Base-by-base conservation (phyloP, 495 filamentous ascomycete species). In the Aspergillus carlsbadensis region DNA sequence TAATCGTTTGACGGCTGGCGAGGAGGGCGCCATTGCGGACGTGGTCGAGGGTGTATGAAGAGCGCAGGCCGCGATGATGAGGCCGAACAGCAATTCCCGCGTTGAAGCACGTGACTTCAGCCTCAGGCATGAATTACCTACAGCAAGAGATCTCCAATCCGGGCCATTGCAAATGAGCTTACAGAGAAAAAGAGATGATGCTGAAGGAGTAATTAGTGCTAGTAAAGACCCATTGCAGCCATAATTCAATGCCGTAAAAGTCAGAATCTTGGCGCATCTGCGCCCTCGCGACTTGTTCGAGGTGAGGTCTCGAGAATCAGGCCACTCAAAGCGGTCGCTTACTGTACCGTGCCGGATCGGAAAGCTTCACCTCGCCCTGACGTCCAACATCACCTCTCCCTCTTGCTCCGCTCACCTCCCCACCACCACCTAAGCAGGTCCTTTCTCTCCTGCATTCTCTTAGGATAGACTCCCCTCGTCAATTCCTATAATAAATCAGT, bases 1-100 rank as follows among this genome's bases (percentile, higher is more conserved):
- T n/a, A 72, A 65, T 14, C 79, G 72, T 56, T 82, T 82, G 48
- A 77, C 26, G 14, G 67, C 40, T 34, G 69, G 69, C 58, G 62
- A 60, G 26, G 66, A 62, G 51, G 65, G 52, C 60, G 65, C 61
- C 71, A 74, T 75, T 59, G 64, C 68, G 63, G 52, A 45, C 26
- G 37, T 56, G 29, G 40, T 15, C 26, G 42, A 56, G 37, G 52
- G 24, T 33, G 48, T 37, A 37, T 31, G 48, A 18, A 22, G 42
- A 41, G 46, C 46, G 2, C 34, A 37, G 13, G 41, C 33, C 21
- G 36, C 22, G 40, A 50, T 50, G 47, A 50, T 26, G 47, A 50
- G 26, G 47, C 47, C 13, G 34, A 59, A 50, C 58, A 61, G 35
- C 40, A 35, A 33, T 35, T 39, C 29, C 39, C 24, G 40, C 14